Conservation (phyloP, 306 rosid genomes). For the Vachellia collinsii region DNA sequence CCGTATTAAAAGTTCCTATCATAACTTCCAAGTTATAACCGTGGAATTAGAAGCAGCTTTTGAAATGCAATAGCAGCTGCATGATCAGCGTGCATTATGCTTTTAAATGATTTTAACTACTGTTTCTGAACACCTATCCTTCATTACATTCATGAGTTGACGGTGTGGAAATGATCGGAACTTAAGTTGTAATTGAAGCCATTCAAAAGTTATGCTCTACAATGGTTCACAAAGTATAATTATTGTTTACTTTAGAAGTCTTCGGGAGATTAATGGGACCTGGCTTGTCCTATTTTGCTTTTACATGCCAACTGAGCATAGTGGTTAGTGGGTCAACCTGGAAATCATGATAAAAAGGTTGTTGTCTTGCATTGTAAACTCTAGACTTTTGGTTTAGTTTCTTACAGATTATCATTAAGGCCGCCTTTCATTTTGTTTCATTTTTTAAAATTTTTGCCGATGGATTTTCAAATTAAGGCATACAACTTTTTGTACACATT, state of each 20-base stretch:
- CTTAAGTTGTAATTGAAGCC: constrained; percentile 29
- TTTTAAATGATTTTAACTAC: not conserved
- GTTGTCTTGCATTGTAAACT: constrained; percentile 21
- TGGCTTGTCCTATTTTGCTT: constrained; percentile 32
- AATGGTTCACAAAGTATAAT: constrained; percentile 7
- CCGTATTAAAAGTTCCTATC: not conserved
- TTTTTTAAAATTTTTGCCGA: not conserved
- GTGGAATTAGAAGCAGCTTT: not conserved
- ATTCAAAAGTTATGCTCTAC: constrained; percentile 30
- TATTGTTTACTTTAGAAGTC: constrained; percentile 21
- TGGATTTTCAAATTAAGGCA: not conserved
- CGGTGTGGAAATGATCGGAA: constrained; percentile 17
- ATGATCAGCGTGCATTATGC: not conserved
- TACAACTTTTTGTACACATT: not conserved
- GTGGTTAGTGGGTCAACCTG: constrained; percentile 40
- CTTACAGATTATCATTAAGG: not conserved
- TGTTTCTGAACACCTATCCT: not conserved
- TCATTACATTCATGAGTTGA: not conserved
- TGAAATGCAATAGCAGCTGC: not conserved
- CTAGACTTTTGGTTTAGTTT: constrained; percentile 17
- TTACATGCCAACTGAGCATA: constrained; percentile 36
- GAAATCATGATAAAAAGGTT: constrained; percentile 31
- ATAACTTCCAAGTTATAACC: not conserved
- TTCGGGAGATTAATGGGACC: constrained; percentile 34
- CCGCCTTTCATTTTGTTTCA: not conserved